phyloP scores from a whole-genome alignment of 305 asterid species.

The Fraxinus platypoda region DNA sequence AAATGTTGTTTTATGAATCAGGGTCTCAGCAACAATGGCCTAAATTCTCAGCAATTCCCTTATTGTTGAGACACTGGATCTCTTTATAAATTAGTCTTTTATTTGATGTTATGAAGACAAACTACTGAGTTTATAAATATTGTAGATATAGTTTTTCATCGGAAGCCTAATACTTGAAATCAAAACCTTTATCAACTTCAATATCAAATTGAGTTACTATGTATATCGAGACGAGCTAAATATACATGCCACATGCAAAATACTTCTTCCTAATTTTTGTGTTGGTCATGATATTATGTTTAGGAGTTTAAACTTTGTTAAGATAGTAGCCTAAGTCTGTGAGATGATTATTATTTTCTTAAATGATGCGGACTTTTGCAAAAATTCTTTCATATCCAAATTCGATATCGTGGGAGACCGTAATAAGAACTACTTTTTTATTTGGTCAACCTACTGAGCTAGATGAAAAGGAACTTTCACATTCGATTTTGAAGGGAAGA shows the following conservation, averaged over 20 bases:
- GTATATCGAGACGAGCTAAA: not conserved
- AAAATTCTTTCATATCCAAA: not conserved
- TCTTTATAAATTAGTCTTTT: not conserved
- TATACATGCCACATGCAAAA: not conserved
- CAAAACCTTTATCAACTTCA: not conserved
- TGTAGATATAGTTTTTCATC: not conserved
- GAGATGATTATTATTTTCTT: not conserved
- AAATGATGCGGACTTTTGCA: not conserved
- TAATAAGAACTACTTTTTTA: not conserved
- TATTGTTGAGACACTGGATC: not conserved
- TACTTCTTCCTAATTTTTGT: not conserved
- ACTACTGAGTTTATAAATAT: not conserved
- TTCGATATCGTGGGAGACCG: not conserved
- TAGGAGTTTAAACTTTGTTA: not conserved
- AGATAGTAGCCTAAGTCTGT: not conserved
- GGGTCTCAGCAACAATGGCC: not conserved
- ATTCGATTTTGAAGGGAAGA: not conserved
- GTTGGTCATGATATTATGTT: not conserved
- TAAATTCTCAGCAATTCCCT: not conserved
- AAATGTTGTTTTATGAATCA: not conserved
- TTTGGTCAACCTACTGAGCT: not conserved
- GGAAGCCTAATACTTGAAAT: not conserved
- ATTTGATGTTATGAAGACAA: not conserved
- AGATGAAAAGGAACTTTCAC: not conserved
- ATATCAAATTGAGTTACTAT: not conserved